phyloP scores from a whole-genome alignment of 305 asterid species.

The Striga hermonthica region DNA sequence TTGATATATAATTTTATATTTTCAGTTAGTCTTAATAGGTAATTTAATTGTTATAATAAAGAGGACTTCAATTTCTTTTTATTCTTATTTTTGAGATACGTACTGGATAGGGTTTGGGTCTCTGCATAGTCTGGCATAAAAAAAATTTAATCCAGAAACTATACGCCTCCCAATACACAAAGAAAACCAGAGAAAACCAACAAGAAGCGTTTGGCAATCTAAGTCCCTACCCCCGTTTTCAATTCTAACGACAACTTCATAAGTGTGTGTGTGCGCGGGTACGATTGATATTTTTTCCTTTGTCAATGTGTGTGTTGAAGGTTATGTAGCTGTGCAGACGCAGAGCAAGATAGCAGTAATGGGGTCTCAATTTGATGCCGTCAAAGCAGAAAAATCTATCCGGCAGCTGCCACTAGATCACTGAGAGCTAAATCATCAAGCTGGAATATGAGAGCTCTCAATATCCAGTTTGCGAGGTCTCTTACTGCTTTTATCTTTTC shows the following conservation, averaged over 20 bases:
- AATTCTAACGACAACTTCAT: constrained; percentile 53
- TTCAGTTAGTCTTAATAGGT: too few species aligned
- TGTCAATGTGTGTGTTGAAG: constrained; percentile 5
- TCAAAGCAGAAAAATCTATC: constrained; percentile 50
- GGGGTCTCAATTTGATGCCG: constrained; percentile 51
- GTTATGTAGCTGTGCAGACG: too few species aligned
- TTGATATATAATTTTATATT: too few species aligned
- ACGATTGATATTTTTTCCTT: neutral
- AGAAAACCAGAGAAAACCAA: neutral
- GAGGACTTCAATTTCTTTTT: too few species aligned
- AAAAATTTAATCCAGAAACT: constrained; percentile 10
- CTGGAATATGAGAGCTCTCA: constrained; percentile 93
- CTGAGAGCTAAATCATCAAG: constrained; percentile 57
- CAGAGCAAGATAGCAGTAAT: constrained; percentile 42
- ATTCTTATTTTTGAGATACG: too few species aligned
- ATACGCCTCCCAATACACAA: constrained; percentile 1
- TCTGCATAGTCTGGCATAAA: too few species aligned
- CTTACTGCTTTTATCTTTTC: constrained; percentile 13
- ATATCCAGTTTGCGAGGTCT: constrained; percentile 88
- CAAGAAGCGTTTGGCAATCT: constrained; percentile 56
- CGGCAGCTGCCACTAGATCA: constrained; percentile 54
- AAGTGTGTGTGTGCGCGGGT: constrained; percentile 34
- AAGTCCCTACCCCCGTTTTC: constrained; percentile 52
- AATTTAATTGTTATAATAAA: too few species aligned
- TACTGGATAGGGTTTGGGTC: too few species aligned